Evolutionary conservation across 129 eudicot genomes (phyloP).

Genomic region (Tagetes patula): DNA sequence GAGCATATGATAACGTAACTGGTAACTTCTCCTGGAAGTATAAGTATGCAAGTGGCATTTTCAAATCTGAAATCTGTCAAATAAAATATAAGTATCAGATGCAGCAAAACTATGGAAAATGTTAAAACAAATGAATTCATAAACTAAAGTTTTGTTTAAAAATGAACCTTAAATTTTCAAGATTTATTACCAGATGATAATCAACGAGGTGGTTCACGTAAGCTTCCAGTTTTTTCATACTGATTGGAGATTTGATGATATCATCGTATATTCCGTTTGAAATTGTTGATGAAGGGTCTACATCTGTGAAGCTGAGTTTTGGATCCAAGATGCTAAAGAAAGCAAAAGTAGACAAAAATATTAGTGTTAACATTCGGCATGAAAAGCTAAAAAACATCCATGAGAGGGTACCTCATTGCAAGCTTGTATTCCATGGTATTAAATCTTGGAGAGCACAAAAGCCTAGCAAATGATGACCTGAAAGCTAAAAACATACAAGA

Average conservation of each 20-base stretch:
- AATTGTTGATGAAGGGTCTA: constrained; percentile 43
- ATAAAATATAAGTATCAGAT: too few species aligned
- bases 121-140: background rate
- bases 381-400: constrained; percentile 11
- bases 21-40: constrained; percentile 81
- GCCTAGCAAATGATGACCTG: constrained; percentile 54
- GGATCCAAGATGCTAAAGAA: constrained; percentile 85
- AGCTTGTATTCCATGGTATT: constrained; percentile 87
- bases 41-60: constrained; percentile 52
- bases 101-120: background rate
- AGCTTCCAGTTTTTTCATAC: constrained; percentile 66
- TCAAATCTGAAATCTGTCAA: constrained; percentile 66
- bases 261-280: constrained; percentile 44
- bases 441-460: constrained; percentile 49
- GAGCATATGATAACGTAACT: constrained; percentile 65
- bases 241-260: constrained; percentile 46
- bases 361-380: background rate
- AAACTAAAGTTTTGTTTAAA: too few species aligned
- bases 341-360: constrained; percentile 14
- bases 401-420: constrained; percentile 71
- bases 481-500: constrained; percentile 46
- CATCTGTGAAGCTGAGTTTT: constrained; percentile 63
- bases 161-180: too few species aligned
- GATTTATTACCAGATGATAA: constrained; percentile 52
- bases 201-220: constrained; percentile 64